Evolutionary conservation across 73 alveolate genomes (phyloP).

Genomic region (Paraurostyla sp.): DNA sequence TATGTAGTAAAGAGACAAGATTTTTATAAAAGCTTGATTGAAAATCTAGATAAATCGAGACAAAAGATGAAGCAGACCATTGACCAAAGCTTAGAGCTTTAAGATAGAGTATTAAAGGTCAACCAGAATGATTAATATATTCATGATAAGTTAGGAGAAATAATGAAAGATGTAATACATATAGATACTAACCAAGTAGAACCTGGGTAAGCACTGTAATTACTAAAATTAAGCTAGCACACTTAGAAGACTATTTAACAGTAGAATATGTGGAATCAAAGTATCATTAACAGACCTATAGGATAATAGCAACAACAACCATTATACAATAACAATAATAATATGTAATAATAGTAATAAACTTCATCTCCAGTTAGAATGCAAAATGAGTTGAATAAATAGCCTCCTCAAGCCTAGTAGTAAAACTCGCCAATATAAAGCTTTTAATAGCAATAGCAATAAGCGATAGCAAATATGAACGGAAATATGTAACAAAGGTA

Average conservation of each 20-base stretch:
- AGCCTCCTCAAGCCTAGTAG: too few relatives aligned
- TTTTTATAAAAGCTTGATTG: constrained; percentile 22
- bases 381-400: background rate
- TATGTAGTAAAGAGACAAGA: constrained; percentile 46
- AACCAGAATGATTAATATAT: background rate
- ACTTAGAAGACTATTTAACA: too few relatives aligned
- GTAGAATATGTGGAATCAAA: too few relatives aligned
- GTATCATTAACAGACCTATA: too few relatives aligned
- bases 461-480: too few relatives aligned
- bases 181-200: constrained; percentile 28
- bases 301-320: background rate
- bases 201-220: background rate
- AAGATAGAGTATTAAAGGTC: background rate
- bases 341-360: background rate
- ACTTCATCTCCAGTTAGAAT: background rate
- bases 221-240: too few relatives aligned
- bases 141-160: constrained; percentile 20
- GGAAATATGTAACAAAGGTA: too few relatives aligned
- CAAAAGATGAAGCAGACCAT: constrained; percentile 20
- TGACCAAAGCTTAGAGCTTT: constrained; percentile 31
- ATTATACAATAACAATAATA: background rate
- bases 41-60: constrained; percentile 27
- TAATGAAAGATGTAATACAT: background rate
- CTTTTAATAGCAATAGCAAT: too few relatives aligned
- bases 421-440: background rate